Percentiles rank a stretch among this genome's conserved stretches.
phyloP scores from a whole-genome alignment of 495 filamentous ascomycete genomes.

The Aspergillus homomorphus region DNA sequence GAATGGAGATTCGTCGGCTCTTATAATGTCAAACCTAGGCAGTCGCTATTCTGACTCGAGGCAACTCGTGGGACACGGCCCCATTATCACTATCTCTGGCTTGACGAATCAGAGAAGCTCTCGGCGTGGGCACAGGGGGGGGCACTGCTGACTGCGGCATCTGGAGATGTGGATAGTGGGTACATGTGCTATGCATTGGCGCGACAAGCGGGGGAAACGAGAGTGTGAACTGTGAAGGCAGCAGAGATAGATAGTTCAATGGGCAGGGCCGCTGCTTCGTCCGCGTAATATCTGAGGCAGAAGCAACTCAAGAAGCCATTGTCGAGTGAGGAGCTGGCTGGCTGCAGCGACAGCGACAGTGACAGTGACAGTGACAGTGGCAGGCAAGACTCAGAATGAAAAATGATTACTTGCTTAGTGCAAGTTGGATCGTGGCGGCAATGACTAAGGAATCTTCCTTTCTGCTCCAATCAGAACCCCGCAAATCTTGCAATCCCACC shows the following conservation, averaged over 20 bases:
- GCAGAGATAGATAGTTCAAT: too few relatives aligned
- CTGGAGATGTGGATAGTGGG: conserved; percentile 1
- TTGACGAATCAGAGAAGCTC: background rate
- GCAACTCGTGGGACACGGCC: conserved; percentile 4
- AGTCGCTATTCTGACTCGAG: background rate
- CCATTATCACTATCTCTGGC: conserved; percentile 2
- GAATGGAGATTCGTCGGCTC: background rate
- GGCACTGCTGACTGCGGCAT: conserved; percentile 1
- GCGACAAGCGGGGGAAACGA: background rate
- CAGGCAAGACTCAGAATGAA: background rate
- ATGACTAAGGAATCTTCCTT: conserved; percentile 1
- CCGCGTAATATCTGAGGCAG: too few relatives aligned
- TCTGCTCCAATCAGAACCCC: background rate
- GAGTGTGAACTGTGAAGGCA: too few relatives aligned
- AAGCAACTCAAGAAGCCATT: background rate
- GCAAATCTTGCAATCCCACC: background rate
- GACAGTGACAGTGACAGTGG: background rate
- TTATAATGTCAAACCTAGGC: background rate
- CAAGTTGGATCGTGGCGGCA: background rate
- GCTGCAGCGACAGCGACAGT: background rate
- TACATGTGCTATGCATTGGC: too few relatives aligned
- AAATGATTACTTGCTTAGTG: background rate
- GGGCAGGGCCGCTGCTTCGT: background rate
- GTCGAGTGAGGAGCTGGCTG: background rate
- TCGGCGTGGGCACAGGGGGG: background rate